Evolutionary conservation across 768 basidiomycete species (phyloP), one percentile per base, ranked within the genome.

Genomic region (Mycena capillaripes): DNA sequence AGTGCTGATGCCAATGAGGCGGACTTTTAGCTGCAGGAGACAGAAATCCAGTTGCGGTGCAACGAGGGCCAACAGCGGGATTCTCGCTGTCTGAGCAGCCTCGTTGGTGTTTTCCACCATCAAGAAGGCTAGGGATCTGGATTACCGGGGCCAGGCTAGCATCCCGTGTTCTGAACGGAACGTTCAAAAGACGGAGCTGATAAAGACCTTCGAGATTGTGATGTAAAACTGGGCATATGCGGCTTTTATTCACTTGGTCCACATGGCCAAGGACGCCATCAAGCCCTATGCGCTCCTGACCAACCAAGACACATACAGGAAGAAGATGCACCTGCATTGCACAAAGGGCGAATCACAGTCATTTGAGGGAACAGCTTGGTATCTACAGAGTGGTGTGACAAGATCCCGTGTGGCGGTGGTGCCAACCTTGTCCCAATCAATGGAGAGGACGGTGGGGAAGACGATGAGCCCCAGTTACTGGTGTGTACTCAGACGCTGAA

Each of bases 331-430:
- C 29, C 36, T 70, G 16, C 69, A 70, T 30, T 62, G 69, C 32
- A 62, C 62, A 8, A 70, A n/a, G 25, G 69, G 69, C 4, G 69
- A 70, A 23, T 70, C 69, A 8, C 61, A 62, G 9, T 16, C 65
- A 21, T 70, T 70, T 32, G 62, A 70, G 14, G 69, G 69, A 9
- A 70, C 69, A 14, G 69, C 69, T 7, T 70, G 69, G 69, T 59
- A 70, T 29, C 19, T 70, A 7, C 69, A 70, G 27, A 70, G 53
- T 32, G 62, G 61, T 4, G 29, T 30, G 14, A 58, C 55, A 21
- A 32, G 44, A n/a, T 52, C 52, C 25, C 14, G 42, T 17, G 42
- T 19, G 29, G 19, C n/a, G 34, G 55, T 40, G 38, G 40, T 21
- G 12, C 46, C 32, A 4, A 27, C 19, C 5, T 10, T n/a, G n/a